phyloP scores from a whole-genome alignment of 306 rosid species.

The Malus domestica region DNA sequence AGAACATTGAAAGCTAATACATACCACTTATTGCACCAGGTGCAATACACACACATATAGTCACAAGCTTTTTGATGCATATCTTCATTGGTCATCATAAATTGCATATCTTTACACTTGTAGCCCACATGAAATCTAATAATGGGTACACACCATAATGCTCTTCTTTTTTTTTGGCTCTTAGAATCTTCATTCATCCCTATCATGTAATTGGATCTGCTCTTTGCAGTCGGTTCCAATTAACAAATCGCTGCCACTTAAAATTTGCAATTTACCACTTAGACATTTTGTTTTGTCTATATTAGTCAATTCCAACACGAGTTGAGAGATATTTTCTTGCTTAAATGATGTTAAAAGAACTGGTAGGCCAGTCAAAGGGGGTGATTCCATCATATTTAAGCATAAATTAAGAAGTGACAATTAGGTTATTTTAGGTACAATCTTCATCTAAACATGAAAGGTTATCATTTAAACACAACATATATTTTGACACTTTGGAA shows the following conservation, averaged over 20 bases:
- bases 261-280: conserved; percentile 16
- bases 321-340: conserved; percentile 19
- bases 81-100: conserved; percentile 32
- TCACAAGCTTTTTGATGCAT: background rate
- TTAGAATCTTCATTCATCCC: conserved; percentile 26
- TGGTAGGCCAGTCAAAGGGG: conserved; percentile 16
- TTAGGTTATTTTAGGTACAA: background rate
- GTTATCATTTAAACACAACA: background rate
- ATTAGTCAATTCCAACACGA: conserved; percentile 24
- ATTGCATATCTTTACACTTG: conserved; percentile 27
- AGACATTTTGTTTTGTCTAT: background rate
- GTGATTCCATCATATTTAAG: conserved; percentile 17
- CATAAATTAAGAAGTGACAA: background rate
- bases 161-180: background rate
- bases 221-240: conserved; percentile 3
- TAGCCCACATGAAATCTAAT: conserved; percentile 38
- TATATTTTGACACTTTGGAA: background rate
- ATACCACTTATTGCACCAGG: conserved; percentile 23
- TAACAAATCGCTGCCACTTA: conserved; percentile 17
- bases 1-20: conserved; percentile 11
- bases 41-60: conserved; percentile 5
- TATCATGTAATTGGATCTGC: conserved; percentile 21
- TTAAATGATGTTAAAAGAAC: conserved; percentile 35
- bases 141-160: conserved; percentile 23
- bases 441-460: background rate